Base-by-base conservation (phyloP, 2,329 filamentous ascomycete genomes). In the Stagonosporopsis cucurbitacearum region DNA sequence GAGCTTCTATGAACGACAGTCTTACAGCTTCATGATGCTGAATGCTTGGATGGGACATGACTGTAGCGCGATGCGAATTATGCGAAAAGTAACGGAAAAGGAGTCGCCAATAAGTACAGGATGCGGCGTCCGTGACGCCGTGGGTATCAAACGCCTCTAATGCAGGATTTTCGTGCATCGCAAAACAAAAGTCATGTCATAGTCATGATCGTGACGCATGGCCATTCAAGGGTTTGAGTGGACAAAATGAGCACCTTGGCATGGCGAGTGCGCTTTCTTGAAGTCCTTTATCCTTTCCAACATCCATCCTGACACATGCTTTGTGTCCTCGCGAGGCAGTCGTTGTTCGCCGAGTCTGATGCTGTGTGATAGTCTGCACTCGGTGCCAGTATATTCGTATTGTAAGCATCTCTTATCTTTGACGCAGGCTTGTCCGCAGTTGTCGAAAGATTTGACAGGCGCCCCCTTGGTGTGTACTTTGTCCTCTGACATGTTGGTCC, bases 141-240 rank as follows among this genome's bases (percentile, higher is more conserved):
- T 61, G 68, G 70, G 67, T 73, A 71, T 73, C 65, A 60, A 73
- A 72, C 69, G 70, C 69, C 69, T 57, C 58, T 57, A 62, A 73
- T 69, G 66, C 65, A 57, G 43, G 57, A 57, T 66, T 66, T 63
- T 58, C 57, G 50, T 64, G 56, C 56, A 63, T 57, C 45, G 46
- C 44, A 26, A 45, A 55, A 62, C 57, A 47, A 49, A 61, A 50
- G 26, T 63, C 49, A 46, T 66, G 28, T 64, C 62, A 48, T 65
- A 46, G 41, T 62, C 52, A 40, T 46, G 32, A 32, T 41, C 57
- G 50, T 46, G 22, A 49, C 15, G 17, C 12, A 28, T 36, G 12
- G 19, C 22, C 32, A 28, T 19, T 73, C 64, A 73, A 7, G 72
- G 72, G 50, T 73, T 72, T 4, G 72, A 63, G 57, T 74, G 71